Base-by-base conservation (phyloP, 306 rosid species). In the Inga oerstediana region DNA sequence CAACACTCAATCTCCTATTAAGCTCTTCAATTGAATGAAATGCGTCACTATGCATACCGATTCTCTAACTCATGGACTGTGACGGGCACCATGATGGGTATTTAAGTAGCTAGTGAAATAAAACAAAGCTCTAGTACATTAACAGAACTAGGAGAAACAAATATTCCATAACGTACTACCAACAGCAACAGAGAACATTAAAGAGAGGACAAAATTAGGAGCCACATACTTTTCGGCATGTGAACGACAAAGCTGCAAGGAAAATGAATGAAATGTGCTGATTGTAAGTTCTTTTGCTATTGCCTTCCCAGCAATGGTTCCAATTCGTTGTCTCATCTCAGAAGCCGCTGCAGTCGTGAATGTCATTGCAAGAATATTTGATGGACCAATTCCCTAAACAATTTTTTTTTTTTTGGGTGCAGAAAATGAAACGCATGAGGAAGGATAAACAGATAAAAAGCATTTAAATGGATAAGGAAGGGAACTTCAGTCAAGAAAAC, bases 221-320 rank as follows among this genome's bases (percentile, higher is more conserved):
- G 80, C 8, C 37, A 59, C 91, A 78, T 93, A 96, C 97, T 91
- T 92, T 83, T 93, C 97, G 44, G 94, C 99, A 88, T 96, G 94
- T 62, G 82, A 84, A 65, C 99, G 97, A 87, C 98, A 96, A 68
- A 96, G 96, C 83, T 92, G 94, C 96, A 96, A 89, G 54, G 96
- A 96, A 91, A 93, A 96, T 39, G 99, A 96, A 89, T 96, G 99
- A 89, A 96, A 96, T 32, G 99, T 96, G 77, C 99, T 96, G 87
- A 96, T 96, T 46, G 92, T 90, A 19, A 96, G 97, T 74, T 91
- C 94, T 85, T 92, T 96, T 24, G 97, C 96, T 2, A 66, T 83
- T 82, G 86, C 84, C 88, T 93, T 96, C 83, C 98, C 98, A 27
- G 97, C 87, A 86, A 96, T 93, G 27, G 88, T 76, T 82, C 91